Conservation (phyloP, 2,329 filamentous ascomycete genomes). For the Aspergillus spinulosporus region DNA sequence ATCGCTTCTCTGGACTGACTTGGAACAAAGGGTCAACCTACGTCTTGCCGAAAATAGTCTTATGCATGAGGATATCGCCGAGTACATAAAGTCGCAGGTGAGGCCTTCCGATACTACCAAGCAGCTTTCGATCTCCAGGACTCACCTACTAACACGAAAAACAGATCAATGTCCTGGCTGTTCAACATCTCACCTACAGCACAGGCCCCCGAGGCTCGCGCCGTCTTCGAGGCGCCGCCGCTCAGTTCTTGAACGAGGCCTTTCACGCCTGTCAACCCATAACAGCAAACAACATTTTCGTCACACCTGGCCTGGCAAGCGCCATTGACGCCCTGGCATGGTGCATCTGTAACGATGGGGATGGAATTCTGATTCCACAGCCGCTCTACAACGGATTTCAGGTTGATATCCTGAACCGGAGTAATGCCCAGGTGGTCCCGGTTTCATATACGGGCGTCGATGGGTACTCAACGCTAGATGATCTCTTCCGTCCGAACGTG, state of each 20-base stretch:
- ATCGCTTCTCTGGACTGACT: no score
- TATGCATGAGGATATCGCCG: neutral
- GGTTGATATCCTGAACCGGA: neutral
- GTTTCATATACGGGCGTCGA: neutral
- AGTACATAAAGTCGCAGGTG: neutral
- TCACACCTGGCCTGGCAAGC: neutral
- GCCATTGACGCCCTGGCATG: neutral
- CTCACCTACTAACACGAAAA: no score
- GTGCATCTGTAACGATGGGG: neutral
- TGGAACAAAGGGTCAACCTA: neutral
- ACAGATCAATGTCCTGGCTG: neutral
- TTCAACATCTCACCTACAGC: conserved; percentile 1
- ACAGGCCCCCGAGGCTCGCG: neutral
- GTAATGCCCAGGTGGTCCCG: neutral
- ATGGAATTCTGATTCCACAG: conserved; percentile 1
- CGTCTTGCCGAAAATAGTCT: conserved; percentile 6
- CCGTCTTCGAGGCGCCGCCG: neutral
- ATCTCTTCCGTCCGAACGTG: neutral
- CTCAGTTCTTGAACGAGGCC: neutral
- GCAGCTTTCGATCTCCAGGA: no score
- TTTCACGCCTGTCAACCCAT: neutral
- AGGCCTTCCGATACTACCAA: neutral
- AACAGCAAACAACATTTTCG: neutral
- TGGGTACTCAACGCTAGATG: neutral
- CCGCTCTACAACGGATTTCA: conserved; percentile 2